phyloP scores from a whole-genome alignment of 257 asterid species.

The Fraxinus quadrangulata region DNA sequence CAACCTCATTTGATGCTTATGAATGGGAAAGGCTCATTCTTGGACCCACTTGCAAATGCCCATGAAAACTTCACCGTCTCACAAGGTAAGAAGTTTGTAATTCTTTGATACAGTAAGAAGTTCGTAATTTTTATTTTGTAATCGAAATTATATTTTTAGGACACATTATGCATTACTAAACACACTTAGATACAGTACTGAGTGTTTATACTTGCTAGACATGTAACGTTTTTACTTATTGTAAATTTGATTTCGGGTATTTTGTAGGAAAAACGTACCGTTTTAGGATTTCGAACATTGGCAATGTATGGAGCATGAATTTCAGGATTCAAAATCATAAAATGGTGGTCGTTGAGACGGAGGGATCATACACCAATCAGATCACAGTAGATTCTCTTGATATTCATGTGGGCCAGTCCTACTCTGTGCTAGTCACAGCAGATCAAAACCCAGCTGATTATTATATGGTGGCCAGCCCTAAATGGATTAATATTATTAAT shows the following conservation, averaged over 20 bases:
- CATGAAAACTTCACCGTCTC: slow-evolving; percentile 37
- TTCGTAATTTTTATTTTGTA: too few relatives aligned
- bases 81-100: slow-evolving; percentile 24
- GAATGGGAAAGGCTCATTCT: slow-evolving; percentile 44
- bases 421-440: slow-evolving; percentile 51
- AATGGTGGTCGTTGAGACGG: slow-evolving; percentile 57
- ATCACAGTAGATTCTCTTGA: slow-evolving; percentile 48
- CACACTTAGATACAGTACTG: too few relatives aligned
- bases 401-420: slow-evolving; percentile 58
- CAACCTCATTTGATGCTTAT: slow-evolving; percentile 35
- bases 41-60: slow-evolving; percentile 15
- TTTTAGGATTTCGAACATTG: slow-evolving; percentile 54
- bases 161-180: too few relatives aligned
- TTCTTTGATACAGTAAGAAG: not conserved
- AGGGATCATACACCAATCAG: slow-evolving; percentile 62
- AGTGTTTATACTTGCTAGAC: not conserved
- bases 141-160: too few relatives aligned
- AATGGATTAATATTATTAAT: slow-evolving; percentile 19
- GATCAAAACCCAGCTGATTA: slow-evolving; percentile 56
- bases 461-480: slow-evolving; percentile 45
- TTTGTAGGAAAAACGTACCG: slow-evolving; percentile 48
- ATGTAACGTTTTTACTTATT: not conserved
- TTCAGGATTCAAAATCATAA: slow-evolving; percentile 48
- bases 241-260: not conserved
- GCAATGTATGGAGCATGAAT: slow-evolving; percentile 44